Conservation (phyloP, 306 rosid species). For the Lablab purpureus region DNA sequence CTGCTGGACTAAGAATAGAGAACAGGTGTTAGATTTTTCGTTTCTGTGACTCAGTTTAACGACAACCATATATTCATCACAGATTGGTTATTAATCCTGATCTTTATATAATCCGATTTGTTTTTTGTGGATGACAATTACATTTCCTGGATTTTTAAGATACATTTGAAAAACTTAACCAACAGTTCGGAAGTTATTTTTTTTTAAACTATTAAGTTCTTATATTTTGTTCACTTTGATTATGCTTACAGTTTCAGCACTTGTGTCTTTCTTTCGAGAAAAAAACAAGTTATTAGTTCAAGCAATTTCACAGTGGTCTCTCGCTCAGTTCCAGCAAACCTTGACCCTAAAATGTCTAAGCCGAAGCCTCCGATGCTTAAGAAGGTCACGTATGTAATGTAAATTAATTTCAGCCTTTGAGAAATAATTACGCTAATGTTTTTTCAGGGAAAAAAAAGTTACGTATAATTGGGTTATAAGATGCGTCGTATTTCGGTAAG, state of each 20-base stretch:
- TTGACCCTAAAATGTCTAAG: not conserved
- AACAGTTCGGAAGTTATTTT: not conserved
- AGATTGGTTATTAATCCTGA: slow-evolving; percentile 30
- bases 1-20: slow-evolving; percentile 64
- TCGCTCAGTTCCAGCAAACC: not conserved
- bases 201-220: not conserved
- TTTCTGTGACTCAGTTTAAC: slow-evolving; percentile 41
- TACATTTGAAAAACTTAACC: not conserved
- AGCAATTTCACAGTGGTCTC: slow-evolving; percentile 2
- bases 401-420: slow-evolving; percentile 9
- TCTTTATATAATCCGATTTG: not conserved
- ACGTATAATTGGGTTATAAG: not conserved
- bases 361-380: slow-evolving; percentile 10
- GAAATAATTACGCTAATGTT: not conserved
- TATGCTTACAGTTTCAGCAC: not conserved
- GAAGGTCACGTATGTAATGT: not conserved
- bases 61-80: slow-evolving; percentile 18
- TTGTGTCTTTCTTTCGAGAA: not conserved
- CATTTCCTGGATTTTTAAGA: slow-evolving; percentile 10
- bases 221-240: not conserved
- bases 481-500: not conserved
- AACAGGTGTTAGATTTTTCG: slow-evolving; percentile 68
- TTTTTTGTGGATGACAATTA: not conserved
- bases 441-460: not conserved
- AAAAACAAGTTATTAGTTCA: not conserved